Percentiles rank a stretch among this genome's conserved stretches.
These are phyloP conservation scores for Athelia sp. DNA, from an alignment of 1,284 basidiomycete species.

Conservation along the genomic window DNA sequence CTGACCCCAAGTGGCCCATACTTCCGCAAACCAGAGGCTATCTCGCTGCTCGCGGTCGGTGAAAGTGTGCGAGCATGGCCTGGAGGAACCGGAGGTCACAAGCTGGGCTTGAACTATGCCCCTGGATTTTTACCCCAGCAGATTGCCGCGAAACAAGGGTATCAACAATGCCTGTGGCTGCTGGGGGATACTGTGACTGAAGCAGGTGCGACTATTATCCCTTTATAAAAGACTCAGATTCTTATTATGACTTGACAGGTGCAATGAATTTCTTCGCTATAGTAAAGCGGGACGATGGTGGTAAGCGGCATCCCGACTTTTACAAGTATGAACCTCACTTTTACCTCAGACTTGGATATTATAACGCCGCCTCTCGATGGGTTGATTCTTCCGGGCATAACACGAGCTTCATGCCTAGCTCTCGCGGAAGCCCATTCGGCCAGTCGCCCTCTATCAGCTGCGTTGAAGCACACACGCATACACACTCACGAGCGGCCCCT, in stretches of 20 bases:
- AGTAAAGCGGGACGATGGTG: constrained; percentile 42
- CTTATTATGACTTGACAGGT: constrained; percentile 48
- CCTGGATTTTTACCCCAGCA: constrained; percentile 64
- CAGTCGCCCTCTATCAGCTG: constrained; percentile 27
- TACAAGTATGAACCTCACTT: neutral
- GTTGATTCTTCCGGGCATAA: constrained; percentile 71
- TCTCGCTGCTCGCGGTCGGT: constrained; percentile 67
- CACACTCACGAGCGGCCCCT: constrained; percentile 55
- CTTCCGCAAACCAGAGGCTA: constrained; percentile 59
- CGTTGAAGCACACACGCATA: constrained; percentile 36
- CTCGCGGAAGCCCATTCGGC: constrained; percentile 47
- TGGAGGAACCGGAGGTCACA: constrained; percentile 67
- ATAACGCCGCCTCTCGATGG: constrained; percentile 76
- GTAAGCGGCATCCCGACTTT: constrained; percentile 19
- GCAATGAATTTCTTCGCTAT: constrained; percentile 73
- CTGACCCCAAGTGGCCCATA: constrained; percentile 66
- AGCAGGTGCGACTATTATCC: neutral
- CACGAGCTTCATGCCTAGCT: constrained; percentile 65
- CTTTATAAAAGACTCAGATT: constrained; percentile 3
- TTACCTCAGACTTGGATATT: constrained; percentile 48
- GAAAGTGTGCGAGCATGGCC: constrained; percentile 80
- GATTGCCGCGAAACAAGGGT: constrained; percentile 60
- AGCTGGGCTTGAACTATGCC: constrained; percentile 70
- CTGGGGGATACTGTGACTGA: neutral
- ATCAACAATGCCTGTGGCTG: constrained; percentile 36